A percentile compares a stretch with the other conserved stretches of the same genome.
phyloP scores from a whole-genome alignment of 192 early-diverging fungal genomes.

The Coemansia sp. region DNA sequence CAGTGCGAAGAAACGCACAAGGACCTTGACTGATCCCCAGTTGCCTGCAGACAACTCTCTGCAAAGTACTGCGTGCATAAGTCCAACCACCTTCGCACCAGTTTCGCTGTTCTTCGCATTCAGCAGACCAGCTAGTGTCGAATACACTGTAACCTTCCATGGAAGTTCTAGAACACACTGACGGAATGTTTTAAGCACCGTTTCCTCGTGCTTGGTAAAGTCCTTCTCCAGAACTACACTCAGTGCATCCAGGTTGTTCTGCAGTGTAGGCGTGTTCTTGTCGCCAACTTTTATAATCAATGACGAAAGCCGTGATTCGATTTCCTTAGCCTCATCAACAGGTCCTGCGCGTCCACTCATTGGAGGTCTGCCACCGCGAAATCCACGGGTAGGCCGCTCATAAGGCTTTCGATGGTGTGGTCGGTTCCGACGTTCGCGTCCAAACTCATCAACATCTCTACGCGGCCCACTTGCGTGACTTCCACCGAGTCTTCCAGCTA shows the following conservation, averaged over 20 bases:
- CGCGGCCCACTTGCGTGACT: slow-evolving; percentile 29
- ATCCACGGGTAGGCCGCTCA: slow-evolving; percentile 41
- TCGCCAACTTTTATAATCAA: slow-evolving; percentile 77
- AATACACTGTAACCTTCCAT: slow-evolving; percentile 61
- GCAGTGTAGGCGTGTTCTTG: slow-evolving; percentile 65
- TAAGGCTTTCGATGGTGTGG: slow-evolving; percentile 53
- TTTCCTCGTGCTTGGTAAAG: slow-evolving; percentile 63
- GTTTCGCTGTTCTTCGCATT: slow-evolving; percentile 71
- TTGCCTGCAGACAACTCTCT: slow-evolving; percentile 58
- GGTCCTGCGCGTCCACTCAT: slow-evolving; percentile 6
- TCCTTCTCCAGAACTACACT: slow-evolving; percentile 70
- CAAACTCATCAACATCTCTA: slow-evolving; percentile 55
- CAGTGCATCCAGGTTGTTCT: slow-evolving; percentile 66
- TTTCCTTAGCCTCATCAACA: slow-evolving; percentile 58
- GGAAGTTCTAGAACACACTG: slow-evolving; percentile 44
- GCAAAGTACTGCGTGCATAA: slow-evolving; percentile 58
- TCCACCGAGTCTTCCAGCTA: slow-evolving; percentile 49
- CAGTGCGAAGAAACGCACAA: slow-evolving; percentile 79
- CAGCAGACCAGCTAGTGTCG: slow-evolving; percentile 77
- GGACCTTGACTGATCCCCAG: slow-evolving; percentile 73
- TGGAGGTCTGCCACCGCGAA: slow-evolving; percentile 15
- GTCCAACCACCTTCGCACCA: slow-evolving; percentile 63
- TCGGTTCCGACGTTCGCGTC: slow-evolving; percentile 46
- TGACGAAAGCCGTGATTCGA: slow-evolving; percentile 65
- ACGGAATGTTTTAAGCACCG: slow-evolving; percentile 61